These are phyloP conservation scores for Venturia oleaginea DNA, from an alignment of 2,329 filamentous ascomycete species.

Conservation along the genomic window DNA sequence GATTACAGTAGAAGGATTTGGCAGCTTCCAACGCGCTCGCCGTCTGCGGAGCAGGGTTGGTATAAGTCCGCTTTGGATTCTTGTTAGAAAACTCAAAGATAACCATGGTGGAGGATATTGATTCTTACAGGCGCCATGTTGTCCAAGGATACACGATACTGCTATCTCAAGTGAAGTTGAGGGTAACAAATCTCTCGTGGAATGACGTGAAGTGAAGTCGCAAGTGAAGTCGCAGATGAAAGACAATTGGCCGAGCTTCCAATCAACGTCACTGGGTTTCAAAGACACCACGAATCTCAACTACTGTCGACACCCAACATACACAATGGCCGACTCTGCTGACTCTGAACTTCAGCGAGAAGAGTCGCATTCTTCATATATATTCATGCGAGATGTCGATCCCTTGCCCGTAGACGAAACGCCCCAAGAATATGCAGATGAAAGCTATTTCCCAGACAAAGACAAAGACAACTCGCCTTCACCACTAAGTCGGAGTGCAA, in stretches of 20 bases:
- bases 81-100: not conserved
- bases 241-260: not conserved
- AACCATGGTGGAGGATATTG: not conserved
- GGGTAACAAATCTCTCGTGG: not conserved
- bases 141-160: not conserved
- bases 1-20: slow-evolving; percentile 14
- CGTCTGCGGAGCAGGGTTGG: slow-evolving; percentile 12
- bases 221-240: not conserved
- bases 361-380: slow-evolving; percentile 8
- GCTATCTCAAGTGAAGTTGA: not conserved
- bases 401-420: slow-evolving; percentile 67
- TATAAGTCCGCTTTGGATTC: slow-evolving; percentile 1
- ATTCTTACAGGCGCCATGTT: slow-evolving; percentile 10
- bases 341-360: not conserved
- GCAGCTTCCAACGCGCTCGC: slow-evolving; percentile 14
- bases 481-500: not conserved
- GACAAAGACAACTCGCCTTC: slow-evolving; percentile 7
- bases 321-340: slow-evolving; percentile 7
- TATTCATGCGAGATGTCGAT: slow-evolving; percentile 63
- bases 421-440: slow-evolving; percentile 36
- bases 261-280: slow-evolving; percentile 4
- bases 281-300: slow-evolving; percentile 4
- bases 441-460: slow-evolving; percentile 34
- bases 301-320: not conserved
- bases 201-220: slow-evolving; percentile 1